Base-by-base conservation (phyloP, 768 basidiomycete genomes). In the Mycena latifolia region DNA sequence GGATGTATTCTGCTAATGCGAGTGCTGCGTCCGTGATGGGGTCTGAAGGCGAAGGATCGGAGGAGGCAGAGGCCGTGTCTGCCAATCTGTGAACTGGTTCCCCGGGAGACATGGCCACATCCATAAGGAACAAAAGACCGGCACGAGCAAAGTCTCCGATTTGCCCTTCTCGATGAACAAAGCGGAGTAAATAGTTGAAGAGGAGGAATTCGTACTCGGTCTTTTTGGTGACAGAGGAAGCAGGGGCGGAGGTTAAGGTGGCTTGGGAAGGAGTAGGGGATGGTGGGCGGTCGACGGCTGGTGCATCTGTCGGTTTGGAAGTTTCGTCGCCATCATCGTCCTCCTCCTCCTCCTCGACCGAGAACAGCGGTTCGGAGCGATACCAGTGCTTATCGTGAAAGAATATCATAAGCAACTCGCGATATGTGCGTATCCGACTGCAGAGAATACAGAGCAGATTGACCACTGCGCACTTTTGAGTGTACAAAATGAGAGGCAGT, bases 311-410 rank as follows among this genome's bases (percentile, higher is more conserved):
- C 25, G 71, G 54, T n/a, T 63, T 71, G 29, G 66, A 61, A 55
- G 70, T 70, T 27, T 78, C 76, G 0, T 82, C 84, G 0, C 86
- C 86, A 0, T 87, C 88, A 0, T 88, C 88, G 0, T 88, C 87
- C 43, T 92, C 92, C 0, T 91, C 90, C 41, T 89, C 89, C 74
- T 94, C 93, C 67, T 92, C 91, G 2, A 92, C 88, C 43, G 89
- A 80, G 67, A 91, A 92, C 46, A 93, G 74, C 12, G 92, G 89
- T 66, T 93, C 90, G 8, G 91, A 90, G 12, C 84, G 89, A 74
- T 90, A 91, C 90, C 93, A 94, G 70, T 93, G 89, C 73, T 93
- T 96, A 76, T 97, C 95, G 72, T 96, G 95, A 76, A 99, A 97
- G 82, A 98, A 98, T 68, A 99, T 97, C 87, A 98, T 93, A 41